Evolutionary conservation across 2,329 filamentous ascomycete genomes (phyloP).

Genomic region (Neofusicoccum laricinum): DNA sequence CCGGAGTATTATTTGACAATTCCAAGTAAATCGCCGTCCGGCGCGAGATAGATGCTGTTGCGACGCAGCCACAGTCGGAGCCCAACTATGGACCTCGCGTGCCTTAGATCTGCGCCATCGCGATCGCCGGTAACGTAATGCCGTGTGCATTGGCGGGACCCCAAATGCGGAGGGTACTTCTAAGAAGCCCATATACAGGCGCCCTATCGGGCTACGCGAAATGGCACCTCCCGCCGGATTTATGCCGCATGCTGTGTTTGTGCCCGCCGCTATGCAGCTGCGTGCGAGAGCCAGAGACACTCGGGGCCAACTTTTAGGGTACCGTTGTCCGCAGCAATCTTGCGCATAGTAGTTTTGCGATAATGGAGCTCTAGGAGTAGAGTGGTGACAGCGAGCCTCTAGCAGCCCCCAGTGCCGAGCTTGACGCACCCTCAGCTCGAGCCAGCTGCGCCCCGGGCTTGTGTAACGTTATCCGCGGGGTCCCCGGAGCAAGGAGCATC

Average conservation of each 20-base stretch:
- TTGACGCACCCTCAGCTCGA: no score
- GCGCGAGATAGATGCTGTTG: background rate
- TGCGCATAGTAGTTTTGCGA: background rate
- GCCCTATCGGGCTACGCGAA: background rate
- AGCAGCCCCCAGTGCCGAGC: no score
- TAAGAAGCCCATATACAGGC: background rate
- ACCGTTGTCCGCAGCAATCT: background rate
- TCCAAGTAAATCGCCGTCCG: background rate
- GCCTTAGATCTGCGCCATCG: background rate
- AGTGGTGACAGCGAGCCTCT: background rate
- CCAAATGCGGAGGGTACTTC: background rate
- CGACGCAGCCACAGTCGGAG: background rate
- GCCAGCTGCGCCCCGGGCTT: background rate
- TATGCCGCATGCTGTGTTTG: background rate
- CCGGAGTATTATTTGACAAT: background rate
- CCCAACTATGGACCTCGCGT: background rate
- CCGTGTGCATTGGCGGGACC: slow-evolving; percentile 4
- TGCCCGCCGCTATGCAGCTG: background rate
- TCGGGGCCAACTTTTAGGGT: background rate
- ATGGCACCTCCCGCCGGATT: background rate
- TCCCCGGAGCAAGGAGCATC: background rate
- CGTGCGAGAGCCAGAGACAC: background rate
- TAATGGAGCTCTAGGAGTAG: background rate
- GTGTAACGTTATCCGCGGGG: background rate
- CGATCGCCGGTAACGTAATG: slow-evolving; percentile 10